Evolutionary conservation across 257 asterid genomes (phyloP), one percentile per base, ranked within the genome.

Genomic region (Solanum pennellii): DNA sequence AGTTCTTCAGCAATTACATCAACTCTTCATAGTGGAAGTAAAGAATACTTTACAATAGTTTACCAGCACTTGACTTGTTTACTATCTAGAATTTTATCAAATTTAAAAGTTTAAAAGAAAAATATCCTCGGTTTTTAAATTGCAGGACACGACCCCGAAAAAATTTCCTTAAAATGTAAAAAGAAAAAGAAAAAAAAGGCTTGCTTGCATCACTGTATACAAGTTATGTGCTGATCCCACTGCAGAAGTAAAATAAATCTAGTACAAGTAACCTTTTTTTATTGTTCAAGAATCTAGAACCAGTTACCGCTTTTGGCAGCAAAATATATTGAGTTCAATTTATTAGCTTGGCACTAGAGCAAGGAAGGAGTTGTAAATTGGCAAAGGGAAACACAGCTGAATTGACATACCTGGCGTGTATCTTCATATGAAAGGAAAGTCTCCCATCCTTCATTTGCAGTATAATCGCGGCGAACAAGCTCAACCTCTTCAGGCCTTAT

Each of bases 381-480:
- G 83, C 72, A 76, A 87, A 86, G 25, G 31, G 44, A 31, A 31
- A 85, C 25, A 31, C 23, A 31, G 80, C 69, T 85, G 69, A 83
- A 87, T 45, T 72, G 69, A 42, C 83, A 12, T 89, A 95, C 99
- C 99, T 97, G 99, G 45, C 90, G 93, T 49, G 96, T 93, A 88
- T 97, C 99, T 95, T 97, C 99, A 21, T 97, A 97, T 23, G 99
- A 97, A 85, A 97, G 95, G 91, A 97, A 97, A 31, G 99, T 96
- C 88, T 97, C 99, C 99, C 99, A 97, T 86, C 99, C 98, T 90
- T 95, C 99, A 90, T 97, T 97, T 87, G 99, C 99, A 60, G 98
- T 90, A 90, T 97, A 97, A 89, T 97, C 99, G 89, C 99, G 98
- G 87, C 99, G 98, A 88, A 97, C 98, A 82, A 97, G 99, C 92